Base-by-base conservation (phyloP, 2,329 filamentous ascomycete species). In the Lomentospora prolificans region DNA sequence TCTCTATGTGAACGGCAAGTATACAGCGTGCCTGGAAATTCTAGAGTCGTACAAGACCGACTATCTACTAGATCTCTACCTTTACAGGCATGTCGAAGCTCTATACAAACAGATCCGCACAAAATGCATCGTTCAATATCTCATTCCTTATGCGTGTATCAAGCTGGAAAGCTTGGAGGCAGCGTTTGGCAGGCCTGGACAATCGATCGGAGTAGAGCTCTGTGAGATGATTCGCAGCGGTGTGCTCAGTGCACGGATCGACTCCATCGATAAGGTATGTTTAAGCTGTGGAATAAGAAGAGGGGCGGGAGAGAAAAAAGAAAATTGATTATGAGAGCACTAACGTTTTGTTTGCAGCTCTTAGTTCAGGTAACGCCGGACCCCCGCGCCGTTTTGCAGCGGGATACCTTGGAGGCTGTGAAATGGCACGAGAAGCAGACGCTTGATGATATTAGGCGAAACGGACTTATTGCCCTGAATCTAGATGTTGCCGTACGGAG, bases 61-160 rank as follows among this genome's bases (percentile, higher is more conserved):
- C 69, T 97, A 94, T 67, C 77, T 91, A n/a, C 81, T 97, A 4
- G 94, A 99, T 65, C 75, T 96, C 19, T 86, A 96, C 67, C 79
- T 99, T 5, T 85, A 88, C 58, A 81, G 78, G 59, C 88, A 95
- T 61, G 75, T 96, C 17, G 66, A 78, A 36, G 71, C 74, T 1
- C 75, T 99, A 19, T 94, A 91, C 71, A 75, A 79, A 9, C 74
- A 76, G 51, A 90, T 99, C 62, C 84, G 94, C 57, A 87, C 80
- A 64, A 96, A 96, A 73, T 92, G 91, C 64, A 96, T 99, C 58
- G 82, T 91, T 24, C 89, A 96, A 65, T 97, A 96, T 71, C 87
- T 96, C 63, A 79, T 89, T 24, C 91, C 94, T 0, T 99, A 95
- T 69, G 95, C 87, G 44, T 86, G 85, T 61, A 90, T 96, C 59